phyloP scores from a whole-genome alignment of 1,139 yeast genomes.

The Protomyces arabidopsidicola region DNA sequence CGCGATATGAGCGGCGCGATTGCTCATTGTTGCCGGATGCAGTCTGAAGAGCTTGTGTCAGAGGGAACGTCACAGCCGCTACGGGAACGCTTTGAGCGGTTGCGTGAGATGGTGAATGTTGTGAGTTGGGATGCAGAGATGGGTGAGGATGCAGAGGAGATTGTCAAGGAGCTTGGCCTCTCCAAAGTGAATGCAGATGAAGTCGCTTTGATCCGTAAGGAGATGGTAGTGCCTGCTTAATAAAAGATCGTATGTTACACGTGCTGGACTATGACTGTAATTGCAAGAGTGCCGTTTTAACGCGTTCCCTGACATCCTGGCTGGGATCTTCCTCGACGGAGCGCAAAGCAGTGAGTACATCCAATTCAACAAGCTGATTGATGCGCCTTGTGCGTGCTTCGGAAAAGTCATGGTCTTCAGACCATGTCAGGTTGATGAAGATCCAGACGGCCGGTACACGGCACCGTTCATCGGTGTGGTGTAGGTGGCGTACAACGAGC shows the following conservation, averaged over 20 bases:
- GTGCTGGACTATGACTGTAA: slow-evolving; percentile 26
- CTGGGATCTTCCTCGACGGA: slow-evolving; percentile 39
- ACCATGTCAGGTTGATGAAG: slow-evolving; percentile 55
- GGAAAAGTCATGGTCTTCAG: slow-evolving; percentile 38
- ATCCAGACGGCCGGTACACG: slow-evolving; percentile 58
- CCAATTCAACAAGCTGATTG: slow-evolving; percentile 40
- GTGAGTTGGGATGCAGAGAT: slow-evolving; percentile 19
- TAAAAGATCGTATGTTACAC: not conserved
- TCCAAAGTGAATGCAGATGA: slow-evolving; percentile 13
- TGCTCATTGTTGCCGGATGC: not conserved
- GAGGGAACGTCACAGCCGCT: not conserved
- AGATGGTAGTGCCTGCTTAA: slow-evolving; percentile 9
- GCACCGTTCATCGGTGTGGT: slow-evolving; percentile 44
- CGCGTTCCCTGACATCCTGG: slow-evolving; percentile 49
- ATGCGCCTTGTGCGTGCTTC: slow-evolving; percentile 14
- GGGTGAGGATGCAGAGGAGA: slow-evolving; percentile 12
- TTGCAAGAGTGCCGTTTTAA: slow-evolving; percentile 47
- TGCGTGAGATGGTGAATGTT: slow-evolving; percentile 14
- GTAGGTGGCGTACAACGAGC: slow-evolving; percentile 41
- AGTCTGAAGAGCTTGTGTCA: not conserved
- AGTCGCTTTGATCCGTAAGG: slow-evolving; percentile 23
- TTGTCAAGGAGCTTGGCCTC: slow-evolving; percentile 4
- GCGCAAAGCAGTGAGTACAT: slow-evolving; percentile 43
- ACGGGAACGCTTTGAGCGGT: slow-evolving; percentile 23
- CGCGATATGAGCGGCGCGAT: slow-evolving; percentile 74